Conservation (phyloP, 2,329 filamentous ascomycete species). For the Madurella fahalii region DNA sequence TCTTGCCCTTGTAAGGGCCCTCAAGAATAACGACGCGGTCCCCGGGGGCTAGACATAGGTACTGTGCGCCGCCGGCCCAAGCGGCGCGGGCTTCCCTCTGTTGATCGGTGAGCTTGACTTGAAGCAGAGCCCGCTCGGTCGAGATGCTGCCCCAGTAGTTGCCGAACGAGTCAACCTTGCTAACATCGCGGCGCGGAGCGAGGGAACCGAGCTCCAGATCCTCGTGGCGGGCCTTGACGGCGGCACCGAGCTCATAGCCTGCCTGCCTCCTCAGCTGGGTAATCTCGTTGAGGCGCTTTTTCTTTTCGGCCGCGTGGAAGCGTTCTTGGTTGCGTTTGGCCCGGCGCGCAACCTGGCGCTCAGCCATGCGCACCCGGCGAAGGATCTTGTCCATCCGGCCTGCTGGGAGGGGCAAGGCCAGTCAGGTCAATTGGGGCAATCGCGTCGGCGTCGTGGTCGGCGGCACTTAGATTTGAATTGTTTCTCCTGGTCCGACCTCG, state of each 20-base stretch:
- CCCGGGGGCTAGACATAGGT: conserved; percentile 59
- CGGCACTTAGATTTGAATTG: not conserved
- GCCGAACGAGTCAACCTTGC: conserved; percentile 56
- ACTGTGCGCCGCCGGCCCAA: conserved; percentile 53
- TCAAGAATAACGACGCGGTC: conserved; percentile 81
- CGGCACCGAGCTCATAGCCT: conserved; percentile 26
- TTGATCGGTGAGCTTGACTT: conserved; percentile 33
- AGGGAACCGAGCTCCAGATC: conserved; percentile 76
- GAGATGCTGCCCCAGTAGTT: conserved; percentile 39
- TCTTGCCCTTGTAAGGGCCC: conserved; percentile 77
- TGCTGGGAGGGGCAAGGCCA: conserved; percentile 6
- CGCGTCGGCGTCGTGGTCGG: conserved; percentile 1
- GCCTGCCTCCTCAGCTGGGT: conserved; percentile 21
- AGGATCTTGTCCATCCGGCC: conserved; percentile 66
- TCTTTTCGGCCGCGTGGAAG: conserved; percentile 29
- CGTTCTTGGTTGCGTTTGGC: conserved; percentile 28
- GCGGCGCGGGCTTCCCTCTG: conserved; percentile 42
- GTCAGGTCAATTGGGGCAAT: conserved; percentile 4
- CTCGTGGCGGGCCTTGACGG: conserved; percentile 57
- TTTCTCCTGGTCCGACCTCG: conserved; percentile 2
- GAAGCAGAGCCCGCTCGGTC: conserved; percentile 25
- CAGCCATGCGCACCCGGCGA: conserved; percentile 61
- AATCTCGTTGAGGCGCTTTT: conserved; percentile 2
- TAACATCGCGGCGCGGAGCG: conserved; percentile 71
- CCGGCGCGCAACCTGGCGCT: conserved; percentile 57